Evolutionary conservation across 345 rosid species (phyloP).

Genomic region (Garcia nutans): DNA sequence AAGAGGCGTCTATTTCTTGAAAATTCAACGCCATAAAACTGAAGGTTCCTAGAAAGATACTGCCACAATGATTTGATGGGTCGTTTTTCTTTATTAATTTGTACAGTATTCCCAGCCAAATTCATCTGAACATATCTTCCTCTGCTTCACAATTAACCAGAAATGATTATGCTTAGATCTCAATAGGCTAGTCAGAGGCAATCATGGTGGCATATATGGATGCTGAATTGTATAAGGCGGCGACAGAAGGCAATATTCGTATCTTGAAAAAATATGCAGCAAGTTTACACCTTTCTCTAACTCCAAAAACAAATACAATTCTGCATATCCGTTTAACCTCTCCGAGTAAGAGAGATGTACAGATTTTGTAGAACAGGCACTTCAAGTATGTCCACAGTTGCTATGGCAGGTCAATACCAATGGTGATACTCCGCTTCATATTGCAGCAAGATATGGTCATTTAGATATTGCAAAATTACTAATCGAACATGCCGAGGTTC

Average conservation of each 20-base stretch:
- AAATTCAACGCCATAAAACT: no score
- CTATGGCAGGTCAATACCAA: background rate
- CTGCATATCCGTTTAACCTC: conserved; percentile 15
- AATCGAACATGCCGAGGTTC: background rate
- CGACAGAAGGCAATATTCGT: conserved; percentile 3
- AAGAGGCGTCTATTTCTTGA: no score
- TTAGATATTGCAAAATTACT: background rate
- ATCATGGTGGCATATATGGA: background rate
- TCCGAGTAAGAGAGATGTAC: background rate
- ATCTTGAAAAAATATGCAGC: background rate
- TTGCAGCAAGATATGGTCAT: conserved; percentile 21
- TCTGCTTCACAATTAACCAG: no score
- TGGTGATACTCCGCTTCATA: conserved; percentile 8
- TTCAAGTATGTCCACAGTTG: background rate
- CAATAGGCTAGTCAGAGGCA: background rate
- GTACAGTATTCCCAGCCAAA: no score
- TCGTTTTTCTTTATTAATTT: no score
- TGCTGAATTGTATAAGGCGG: background rate
- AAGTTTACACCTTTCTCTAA: background rate
- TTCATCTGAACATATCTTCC: no score
- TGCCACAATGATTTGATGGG: no score
- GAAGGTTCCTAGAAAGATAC: no score
- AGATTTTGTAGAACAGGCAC: background rate
- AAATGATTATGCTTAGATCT: background rate
- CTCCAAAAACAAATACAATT: conserved; percentile 8